Conservation (phyloP, 352 stramenopile species). For the Pythium apleroticum region DNA sequence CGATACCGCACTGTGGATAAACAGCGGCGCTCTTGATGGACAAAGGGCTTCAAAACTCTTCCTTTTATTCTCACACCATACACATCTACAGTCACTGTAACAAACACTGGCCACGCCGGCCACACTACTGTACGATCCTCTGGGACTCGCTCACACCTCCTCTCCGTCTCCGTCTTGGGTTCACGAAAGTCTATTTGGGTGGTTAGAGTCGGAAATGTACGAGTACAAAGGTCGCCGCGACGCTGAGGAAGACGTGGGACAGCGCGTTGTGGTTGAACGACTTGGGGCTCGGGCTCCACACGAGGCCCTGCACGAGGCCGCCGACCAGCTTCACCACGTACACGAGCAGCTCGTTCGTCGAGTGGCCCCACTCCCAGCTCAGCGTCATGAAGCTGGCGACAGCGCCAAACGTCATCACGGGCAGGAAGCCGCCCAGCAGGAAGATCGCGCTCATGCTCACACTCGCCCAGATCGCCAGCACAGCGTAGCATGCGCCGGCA, state of each 20-base stretch:
- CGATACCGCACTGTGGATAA: too few relatives aligned
- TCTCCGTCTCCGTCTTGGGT: background rate
- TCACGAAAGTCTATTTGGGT: constrained; percentile 19
- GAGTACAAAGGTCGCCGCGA: constrained; percentile 83
- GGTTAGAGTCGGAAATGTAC: constrained; percentile 75
- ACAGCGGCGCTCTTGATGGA: background rate
- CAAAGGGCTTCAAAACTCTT: background rate
- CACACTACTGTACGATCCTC: background rate
- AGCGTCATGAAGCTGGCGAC: constrained; percentile 75
- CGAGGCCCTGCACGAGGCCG: constrained; percentile 77
- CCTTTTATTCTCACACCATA: background rate
- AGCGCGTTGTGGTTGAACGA: constrained; percentile 90
- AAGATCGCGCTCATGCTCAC: constrained; percentile 85
- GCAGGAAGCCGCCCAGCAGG: constrained; percentile 80
- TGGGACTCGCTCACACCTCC: background rate
- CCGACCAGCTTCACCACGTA: constrained; percentile 78
- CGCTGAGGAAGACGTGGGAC: constrained; percentile 82
- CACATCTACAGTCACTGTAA: background rate
- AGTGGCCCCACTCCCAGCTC: constrained; percentile 77
- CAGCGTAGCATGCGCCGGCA: constrained; percentile 64
- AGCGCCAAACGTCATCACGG: constrained; percentile 79
- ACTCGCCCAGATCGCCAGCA: constrained; percentile 73
- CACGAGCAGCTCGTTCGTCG: constrained; percentile 80
- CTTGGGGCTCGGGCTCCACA: constrained; percentile 78
- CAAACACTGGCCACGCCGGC: background rate